A percentile compares a stretch with the other conserved stretches of the same genome.
Evolutionary conservation across 495 filamentous ascomycete genomes (phyloP).

Genomic region (Aspergillus coremiiformis): DNA sequence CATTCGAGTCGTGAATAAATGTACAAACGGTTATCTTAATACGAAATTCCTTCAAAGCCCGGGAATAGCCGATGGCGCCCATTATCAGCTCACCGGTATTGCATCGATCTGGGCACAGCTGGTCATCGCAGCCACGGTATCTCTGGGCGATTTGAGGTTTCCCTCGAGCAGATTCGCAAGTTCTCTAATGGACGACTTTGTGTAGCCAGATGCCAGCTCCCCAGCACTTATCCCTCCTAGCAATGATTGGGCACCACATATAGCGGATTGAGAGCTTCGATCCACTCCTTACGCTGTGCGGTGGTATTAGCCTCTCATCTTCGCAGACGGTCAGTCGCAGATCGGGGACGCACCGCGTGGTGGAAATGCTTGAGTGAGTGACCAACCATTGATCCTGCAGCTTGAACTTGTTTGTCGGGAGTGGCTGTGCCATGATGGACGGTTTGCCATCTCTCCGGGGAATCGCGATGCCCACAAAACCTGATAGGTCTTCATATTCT

Average conservation of each 20-base stretch:
- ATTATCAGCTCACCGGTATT: slow-evolving; percentile 6
- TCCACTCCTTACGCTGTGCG: slow-evolving; percentile 21
- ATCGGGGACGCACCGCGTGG: slow-evolving; percentile 24
- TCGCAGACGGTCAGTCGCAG: slow-evolving; percentile 24
- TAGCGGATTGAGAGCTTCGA: slow-evolving; percentile 20
- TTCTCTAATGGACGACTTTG: slow-evolving; percentile 8
- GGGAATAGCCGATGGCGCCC: slow-evolving; percentile 1
- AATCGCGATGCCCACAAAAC: slow-evolving; percentile 17
- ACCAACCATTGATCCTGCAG: slow-evolving; percentile 20
- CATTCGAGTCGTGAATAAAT: not conserved
- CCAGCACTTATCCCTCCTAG: slow-evolving; percentile 4
- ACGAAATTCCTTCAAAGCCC: not conserved
- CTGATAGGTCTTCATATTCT: slow-evolving; percentile 23
- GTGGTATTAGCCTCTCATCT: slow-evolving; percentile 27
- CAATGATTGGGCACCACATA: slow-evolving; percentile 13
- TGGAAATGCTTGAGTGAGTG: no score
- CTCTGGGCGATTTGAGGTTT: slow-evolving; percentile 1
- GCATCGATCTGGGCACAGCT: slow-evolving; percentile 8
- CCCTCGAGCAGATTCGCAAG: slow-evolving; percentile 3
- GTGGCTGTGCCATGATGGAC: slow-evolving; percentile 3
- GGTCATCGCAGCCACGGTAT: slow-evolving; percentile 8
- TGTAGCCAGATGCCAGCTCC: slow-evolving; percentile 5
- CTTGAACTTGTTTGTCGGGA: slow-evolving; percentile 10
- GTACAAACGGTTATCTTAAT: not conserved
- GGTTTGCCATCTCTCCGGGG: slow-evolving; percentile 12